These are phyloP conservation scores for Cladophialophora immunda DNA, from an alignment of 2,329 filamentous ascomycete species.

Conservation along the genomic window DNA sequence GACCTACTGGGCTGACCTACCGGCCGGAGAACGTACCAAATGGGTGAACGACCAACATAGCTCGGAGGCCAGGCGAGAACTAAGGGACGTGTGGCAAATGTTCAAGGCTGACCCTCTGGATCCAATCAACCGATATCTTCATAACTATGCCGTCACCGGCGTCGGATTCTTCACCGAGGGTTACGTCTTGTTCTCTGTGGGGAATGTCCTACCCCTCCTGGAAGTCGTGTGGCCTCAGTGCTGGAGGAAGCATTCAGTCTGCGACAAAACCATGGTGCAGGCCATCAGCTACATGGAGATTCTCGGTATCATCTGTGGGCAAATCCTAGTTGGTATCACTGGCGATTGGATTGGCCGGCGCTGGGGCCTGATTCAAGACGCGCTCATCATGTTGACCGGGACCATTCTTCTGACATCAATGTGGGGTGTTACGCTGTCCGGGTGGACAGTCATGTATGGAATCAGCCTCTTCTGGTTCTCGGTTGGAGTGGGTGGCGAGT, in stretches of 20 bases:
- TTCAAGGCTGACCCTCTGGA: conserved; percentile 86
- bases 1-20: conserved; percentile 93
- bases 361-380: conserved; percentile 95
- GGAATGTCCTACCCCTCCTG: conserved; percentile 86
- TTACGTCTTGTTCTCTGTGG: conserved; percentile 98
- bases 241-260: conserved; percentile 74
- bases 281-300: conserved; percentile 92
- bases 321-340: conserved; percentile 83
- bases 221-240: conserved; percentile 76
- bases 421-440: conserved; percentile 85
- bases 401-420: conserved; percentile 88
- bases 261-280: conserved; percentile 80
- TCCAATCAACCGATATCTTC: conserved; percentile 82
- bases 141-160: conserved; percentile 89
- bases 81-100: conserved; percentile 74
- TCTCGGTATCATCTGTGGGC: conserved; percentile 90
- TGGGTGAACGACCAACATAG: conserved; percentile 80
- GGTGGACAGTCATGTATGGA: conserved; percentile 96
- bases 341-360: conserved; percentile 85
- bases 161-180: conserved; percentile 90
- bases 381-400: conserved; percentile 90
- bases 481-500: conserved; percentile 64
- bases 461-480: conserved; percentile 94
- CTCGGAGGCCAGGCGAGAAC: conserved; percentile 73
- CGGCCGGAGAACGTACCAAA: conserved; percentile 70